Evolutionary conservation across 1,139 yeast genomes (phyloP).

Genomic region (Spencermartinsiella ligniputridi): DNA sequence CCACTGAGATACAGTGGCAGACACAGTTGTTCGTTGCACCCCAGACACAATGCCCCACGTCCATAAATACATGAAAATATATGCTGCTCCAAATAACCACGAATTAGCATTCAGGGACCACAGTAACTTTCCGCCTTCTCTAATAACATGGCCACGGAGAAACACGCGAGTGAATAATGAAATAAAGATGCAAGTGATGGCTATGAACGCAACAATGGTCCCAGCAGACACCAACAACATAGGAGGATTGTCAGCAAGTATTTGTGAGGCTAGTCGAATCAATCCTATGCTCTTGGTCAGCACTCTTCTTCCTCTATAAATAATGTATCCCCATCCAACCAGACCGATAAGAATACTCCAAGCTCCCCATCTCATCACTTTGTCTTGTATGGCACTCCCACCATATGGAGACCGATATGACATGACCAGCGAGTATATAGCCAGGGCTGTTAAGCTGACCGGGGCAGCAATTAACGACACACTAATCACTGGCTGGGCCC

Average conservation of each 20-base stretch:
- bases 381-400: constrained; percentile 35
- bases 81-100: constrained; percentile 35
- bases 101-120: constrained; percentile 34
- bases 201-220: constrained; percentile 27
- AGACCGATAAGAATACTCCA: constrained; percentile 33
- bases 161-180: constrained; percentile 36
- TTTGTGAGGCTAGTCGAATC: constrained; percentile 34
- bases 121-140: constrained; percentile 23
- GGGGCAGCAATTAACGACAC: constrained; percentile 36
- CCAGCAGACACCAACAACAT: constrained; percentile 30
- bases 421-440: constrained; percentile 32
- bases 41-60: constrained; percentile 40
- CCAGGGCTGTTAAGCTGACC: constrained; percentile 25
- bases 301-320: constrained; percentile 32
- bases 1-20: constrained; percentile 39
- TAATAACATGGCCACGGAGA: constrained; percentile 31
- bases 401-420: constrained; percentile 34
- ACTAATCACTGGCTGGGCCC: constrained; percentile 34
- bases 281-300: constrained; percentile 37
- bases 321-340: constrained; percentile 31
- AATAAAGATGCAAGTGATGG: constrained; percentile 36
- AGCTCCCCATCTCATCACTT: constrained; percentile 37
- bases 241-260: constrained; percentile 31
- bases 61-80: constrained; percentile 40
- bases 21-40: constrained; percentile 34